These are phyloP conservation scores for Boletus reticuloceps DNA, from an alignment of 768 basidiomycete genomes.

Conservation along the genomic window DNA sequence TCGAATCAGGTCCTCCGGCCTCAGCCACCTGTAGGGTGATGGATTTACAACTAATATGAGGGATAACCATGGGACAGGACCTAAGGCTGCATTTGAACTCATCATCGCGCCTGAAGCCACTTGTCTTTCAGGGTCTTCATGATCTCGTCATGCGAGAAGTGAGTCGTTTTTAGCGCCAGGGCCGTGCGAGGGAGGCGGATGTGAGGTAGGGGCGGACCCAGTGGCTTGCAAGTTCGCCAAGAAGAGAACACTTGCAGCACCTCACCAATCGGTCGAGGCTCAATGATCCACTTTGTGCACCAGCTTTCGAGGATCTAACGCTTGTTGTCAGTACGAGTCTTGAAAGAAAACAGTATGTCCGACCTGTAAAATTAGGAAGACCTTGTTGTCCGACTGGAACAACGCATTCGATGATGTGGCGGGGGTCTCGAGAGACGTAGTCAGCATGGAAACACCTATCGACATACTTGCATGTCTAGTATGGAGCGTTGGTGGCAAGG, in stretches of 20 bases:
- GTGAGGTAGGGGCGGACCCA: constrained; percentile 22
- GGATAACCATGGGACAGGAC: too few relatives aligned
- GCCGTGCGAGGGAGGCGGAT: constrained; percentile 2
- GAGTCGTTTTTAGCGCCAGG: neutral
- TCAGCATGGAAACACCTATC: too few relatives aligned
- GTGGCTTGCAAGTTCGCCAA: constrained; percentile 19
- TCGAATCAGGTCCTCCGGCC: too few relatives aligned
- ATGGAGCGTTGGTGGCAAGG: too few relatives aligned
- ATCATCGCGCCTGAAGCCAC: neutral
- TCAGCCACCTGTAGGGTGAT: too few relatives aligned
- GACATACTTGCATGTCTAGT: too few relatives aligned
- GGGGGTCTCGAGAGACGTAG: too few relatives aligned
- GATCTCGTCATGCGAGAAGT: constrained; percentile 54
- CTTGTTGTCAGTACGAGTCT: too few relatives aligned
- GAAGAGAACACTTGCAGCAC: constrained; percentile 52
- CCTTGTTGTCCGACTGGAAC: constrained; percentile 45
- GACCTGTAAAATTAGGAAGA: constrained; percentile 79
- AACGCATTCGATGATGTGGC: constrained; percentile 1
- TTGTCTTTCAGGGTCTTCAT: constrained; percentile 85
- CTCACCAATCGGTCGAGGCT: constrained; percentile 74
- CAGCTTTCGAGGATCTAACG: constrained; percentile 79
- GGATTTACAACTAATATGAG: too few relatives aligned
- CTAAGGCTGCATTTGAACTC: neutral
- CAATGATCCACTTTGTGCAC: constrained; percentile 77
- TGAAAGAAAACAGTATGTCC: constrained; percentile 10